phyloP scores from a whole-genome alignment of 345 rosid species.

The Gossypium bickii region DNA sequence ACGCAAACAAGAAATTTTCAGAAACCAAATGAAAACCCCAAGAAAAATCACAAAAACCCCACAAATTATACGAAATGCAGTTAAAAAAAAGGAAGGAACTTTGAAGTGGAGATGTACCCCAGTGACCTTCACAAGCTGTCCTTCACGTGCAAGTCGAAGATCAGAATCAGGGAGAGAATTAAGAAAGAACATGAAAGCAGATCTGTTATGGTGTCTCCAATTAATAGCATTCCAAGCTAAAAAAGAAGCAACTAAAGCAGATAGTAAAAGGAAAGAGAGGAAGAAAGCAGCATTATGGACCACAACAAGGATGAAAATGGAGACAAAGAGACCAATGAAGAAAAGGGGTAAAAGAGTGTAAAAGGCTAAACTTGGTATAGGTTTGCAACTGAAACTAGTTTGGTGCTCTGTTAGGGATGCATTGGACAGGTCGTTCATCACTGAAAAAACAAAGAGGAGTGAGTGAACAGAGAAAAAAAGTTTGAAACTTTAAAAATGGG shows the following conservation, averaged over 20 bases:
- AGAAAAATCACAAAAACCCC: constrained; percentile 7
- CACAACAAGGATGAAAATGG: constrained; percentile 39
- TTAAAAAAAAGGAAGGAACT: neutral
- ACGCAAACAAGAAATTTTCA: neutral
- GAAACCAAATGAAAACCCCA: constrained; percentile 2
- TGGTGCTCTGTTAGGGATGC: constrained; percentile 33
- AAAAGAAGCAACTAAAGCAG: constrained; percentile 29
- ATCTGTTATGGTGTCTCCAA: constrained; percentile 21
- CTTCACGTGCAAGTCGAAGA: constrained; percentile 38
- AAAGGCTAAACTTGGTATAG: constrained; percentile 31
- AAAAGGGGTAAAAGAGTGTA: constrained; percentile 28
- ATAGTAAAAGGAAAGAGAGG: constrained; percentile 32
- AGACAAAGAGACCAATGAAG: constrained; percentile 33
- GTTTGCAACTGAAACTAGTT: constrained; percentile 21
- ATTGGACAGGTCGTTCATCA: constrained; percentile 51
- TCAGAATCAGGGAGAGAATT: constrained; percentile 48
- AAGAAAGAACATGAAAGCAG: constrained; percentile 32
- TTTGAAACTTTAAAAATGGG: neutral
- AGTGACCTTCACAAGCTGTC: constrained; percentile 51
- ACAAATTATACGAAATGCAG: neutral
- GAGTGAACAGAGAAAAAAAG: neutral
- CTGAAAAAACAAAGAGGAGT: constrained; percentile 7
- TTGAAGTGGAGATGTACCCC: constrained; percentile 31
- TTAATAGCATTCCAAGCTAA: constrained; percentile 38
- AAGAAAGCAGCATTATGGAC: constrained; percentile 42